Evolutionary conservation across 768 basidiomycete genomes (phyloP), one percentile per base, ranked within the genome.

Genomic region (Podaxis carcinomalis): DNA sequence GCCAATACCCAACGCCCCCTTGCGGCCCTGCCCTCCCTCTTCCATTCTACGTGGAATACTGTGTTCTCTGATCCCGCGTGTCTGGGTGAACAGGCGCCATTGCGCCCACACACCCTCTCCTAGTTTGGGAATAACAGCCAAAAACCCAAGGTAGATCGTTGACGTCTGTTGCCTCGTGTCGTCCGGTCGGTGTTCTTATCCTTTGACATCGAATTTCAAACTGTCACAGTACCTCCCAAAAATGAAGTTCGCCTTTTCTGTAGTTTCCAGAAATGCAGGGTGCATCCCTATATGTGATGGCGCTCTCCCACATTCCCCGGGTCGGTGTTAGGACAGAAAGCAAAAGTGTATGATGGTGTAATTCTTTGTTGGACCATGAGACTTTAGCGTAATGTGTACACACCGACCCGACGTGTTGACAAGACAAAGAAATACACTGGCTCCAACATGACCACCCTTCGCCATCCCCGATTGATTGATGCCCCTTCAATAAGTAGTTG

Each of bases 371-470:
- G 53, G 35, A 39, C 59, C 53, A 54, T 49, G 39, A 32, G 35
- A 51, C 27, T 10, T 36, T 19, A 21, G 40, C 4, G 13, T 16
- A 40, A 51, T 36, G 49, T 25, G 13, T 40, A 61, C 53, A 55
- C 53, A 55, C 44, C 27, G 28, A 55, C 36, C 5, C 50, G 10
- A 4, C 11, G 10, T 54, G 7, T n/a, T 39, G 52, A 47, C 59
- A 55, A 51, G 46, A 61, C 59, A 61, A 60, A 51, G 58, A 60
- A 53, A 46, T 49, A 57, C 51, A 59, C 51, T 60, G 40, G 52
- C 59, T 40, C 51, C 51, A 46, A 53, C 40, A 46, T 32, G n/a
- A 9, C 25, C n/a, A 53, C 59, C 59, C 59, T 47, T 47, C 4
- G 44, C 19, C 28, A n/a, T 28, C 14, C 1, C 37, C 25, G 40